These are phyloP conservation scores for Pythium aphanidermatum DNA, from an alignment of 352 stramenopile species.

Conservation along the genomic window DNA sequence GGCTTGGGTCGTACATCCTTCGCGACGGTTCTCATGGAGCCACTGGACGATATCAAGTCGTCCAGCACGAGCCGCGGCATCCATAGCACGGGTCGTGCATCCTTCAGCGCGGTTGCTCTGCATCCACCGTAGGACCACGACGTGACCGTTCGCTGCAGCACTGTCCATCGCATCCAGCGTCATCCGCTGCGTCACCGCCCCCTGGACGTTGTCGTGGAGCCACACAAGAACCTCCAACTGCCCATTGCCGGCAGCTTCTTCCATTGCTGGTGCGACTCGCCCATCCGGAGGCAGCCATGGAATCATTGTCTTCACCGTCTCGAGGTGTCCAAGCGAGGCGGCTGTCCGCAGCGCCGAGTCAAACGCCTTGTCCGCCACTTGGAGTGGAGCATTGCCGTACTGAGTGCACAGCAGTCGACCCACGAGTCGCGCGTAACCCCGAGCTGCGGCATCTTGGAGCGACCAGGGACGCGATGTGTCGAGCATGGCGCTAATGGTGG, in stretches of 20 bases:
- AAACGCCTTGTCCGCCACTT: constrained; percentile 4
- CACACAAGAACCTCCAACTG: constrained; percentile 9
- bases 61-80: constrained; percentile 7
- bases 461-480: constrained; percentile 9
- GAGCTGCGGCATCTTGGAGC: constrained; percentile 4
- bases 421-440: constrained; percentile 5
- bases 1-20: constrained; percentile 19
- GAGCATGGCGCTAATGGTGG: constrained; percentile 9
- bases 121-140: constrained; percentile 10
- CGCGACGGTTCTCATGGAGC: constrained; percentile 8
- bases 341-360: constrained; percentile 1
- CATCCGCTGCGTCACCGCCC: constrained; percentile 5
- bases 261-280: constrained; percentile 5
- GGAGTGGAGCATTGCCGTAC: neutral
- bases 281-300: constrained; percentile 4
- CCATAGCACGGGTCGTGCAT: constrained; percentile 13
- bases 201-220: constrained; percentile 7
- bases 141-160: constrained; percentile 9
- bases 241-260: constrained; percentile 9
- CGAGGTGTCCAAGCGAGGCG: neutral
- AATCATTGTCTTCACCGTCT: constrained; percentile 4
- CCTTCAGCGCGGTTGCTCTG: constrained; percentile 11
- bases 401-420: neutral
- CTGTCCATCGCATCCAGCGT: constrained; percentile 16
- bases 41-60: constrained; percentile 13